Evolutionary conservation across 208 protist species (phyloP).

Genomic region (Leishmania turanica): DNA sequence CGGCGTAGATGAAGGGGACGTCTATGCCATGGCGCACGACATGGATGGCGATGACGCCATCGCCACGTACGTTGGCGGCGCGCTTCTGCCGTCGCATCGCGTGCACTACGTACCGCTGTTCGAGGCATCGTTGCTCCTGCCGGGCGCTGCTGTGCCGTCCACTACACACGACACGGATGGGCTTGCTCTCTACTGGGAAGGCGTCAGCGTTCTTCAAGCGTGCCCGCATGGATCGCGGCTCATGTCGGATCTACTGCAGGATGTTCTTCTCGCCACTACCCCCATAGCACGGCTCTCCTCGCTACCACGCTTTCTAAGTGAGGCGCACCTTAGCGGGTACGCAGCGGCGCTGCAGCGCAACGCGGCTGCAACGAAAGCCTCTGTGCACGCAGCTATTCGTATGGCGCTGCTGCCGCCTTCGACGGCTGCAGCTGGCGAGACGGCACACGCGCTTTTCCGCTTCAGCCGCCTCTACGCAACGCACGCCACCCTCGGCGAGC

Average conservation of each 20-base stretch:
- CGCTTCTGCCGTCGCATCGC: neutral
- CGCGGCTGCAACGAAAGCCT: conserved; percentile 20
- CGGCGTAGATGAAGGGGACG: conserved; percentile 26
- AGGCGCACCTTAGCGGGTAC: conserved; percentile 63
- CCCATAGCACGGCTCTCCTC: conserved; percentile 27
- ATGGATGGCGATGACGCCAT: neutral
- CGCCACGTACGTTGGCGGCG: neutral
- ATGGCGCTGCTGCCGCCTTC: conserved; percentile 16
- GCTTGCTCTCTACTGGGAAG: conserved; percentile 38
- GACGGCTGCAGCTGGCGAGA: neutral
- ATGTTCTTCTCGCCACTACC: conserved; percentile 25
- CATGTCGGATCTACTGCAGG: conserved; percentile 37
- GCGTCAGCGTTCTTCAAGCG: conserved; percentile 29
- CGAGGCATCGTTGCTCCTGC: conserved; percentile 2
- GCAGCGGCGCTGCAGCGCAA: conserved; percentile 40
- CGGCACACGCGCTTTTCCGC: conserved; percentile 40
- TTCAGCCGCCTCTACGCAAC: conserved; percentile 72
- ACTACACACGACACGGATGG: neutral
- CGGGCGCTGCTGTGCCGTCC: conserved; percentile 11
- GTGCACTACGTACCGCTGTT: conserved; percentile 32
- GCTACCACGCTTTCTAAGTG: conserved; percentile 55
- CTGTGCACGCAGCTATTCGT: conserved; percentile 32
- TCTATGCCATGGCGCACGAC: neutral
- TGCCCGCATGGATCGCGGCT: conserved; percentile 25
- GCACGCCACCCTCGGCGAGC: conserved; percentile 48